Conservation (phyloP, 2,329 filamentous ascomycete species). For the Pseudogymnoascus sp. region DNA sequence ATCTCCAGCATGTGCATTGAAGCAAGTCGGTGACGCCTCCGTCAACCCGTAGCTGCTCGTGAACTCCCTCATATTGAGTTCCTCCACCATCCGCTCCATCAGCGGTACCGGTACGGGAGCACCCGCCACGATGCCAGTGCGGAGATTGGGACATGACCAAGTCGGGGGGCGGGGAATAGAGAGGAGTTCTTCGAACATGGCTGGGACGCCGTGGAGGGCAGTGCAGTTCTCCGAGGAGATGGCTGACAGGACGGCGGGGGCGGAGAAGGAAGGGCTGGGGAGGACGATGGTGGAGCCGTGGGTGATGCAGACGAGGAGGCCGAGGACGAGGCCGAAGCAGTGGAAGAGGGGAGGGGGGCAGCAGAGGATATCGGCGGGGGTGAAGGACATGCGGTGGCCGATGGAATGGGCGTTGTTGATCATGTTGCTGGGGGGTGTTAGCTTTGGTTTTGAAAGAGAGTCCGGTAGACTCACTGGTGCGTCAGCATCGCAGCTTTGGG, state of each 20-base stretch:
- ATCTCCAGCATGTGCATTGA: constrained; percentile 70
- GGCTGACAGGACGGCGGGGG: constrained; percentile 55
- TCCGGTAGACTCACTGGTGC: constrained; percentile 21
- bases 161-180: constrained; percentile 17
- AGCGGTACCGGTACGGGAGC: constrained; percentile 67
- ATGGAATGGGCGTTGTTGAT: constrained; percentile 23
- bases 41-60: constrained; percentile 61
- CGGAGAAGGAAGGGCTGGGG: constrained; percentile 66
- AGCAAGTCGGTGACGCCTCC: constrained; percentile 70
- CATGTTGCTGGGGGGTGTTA: constrained; percentile 17
- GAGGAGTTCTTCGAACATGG: constrained; percentile 47
- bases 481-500: constrained; percentile 71
- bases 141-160: constrained; percentile 40
- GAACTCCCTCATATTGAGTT: constrained; percentile 69
- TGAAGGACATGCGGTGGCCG: constrained; percentile 43
- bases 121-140: constrained; percentile 73
- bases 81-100: constrained; percentile 63
- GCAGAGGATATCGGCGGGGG: constrained; percentile 60
- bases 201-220: constrained; percentile 71
- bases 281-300: constrained; percentile 72
- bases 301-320: constrained; percentile 62
- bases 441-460: background rate
- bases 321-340: constrained; percentile 75
- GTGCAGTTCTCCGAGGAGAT: constrained; percentile 63
- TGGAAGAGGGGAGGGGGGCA: constrained; percentile 81